Base-by-base conservation (phyloP, 768 basidiomycete genomes). In the Kwoniella sp. region DNA sequence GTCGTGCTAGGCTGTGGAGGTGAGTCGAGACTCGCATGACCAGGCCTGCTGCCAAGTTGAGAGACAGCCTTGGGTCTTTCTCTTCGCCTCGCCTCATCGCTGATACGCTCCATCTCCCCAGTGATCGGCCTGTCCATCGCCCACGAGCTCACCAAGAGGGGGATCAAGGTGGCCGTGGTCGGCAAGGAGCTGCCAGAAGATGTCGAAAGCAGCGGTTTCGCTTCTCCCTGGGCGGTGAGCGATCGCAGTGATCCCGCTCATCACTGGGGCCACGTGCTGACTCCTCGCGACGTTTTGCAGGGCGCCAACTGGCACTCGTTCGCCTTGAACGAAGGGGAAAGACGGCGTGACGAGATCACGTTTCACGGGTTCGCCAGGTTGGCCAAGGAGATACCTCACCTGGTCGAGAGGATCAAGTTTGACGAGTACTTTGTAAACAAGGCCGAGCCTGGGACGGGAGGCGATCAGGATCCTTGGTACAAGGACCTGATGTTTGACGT, bases 101-200 rank as follows among this genome's bases (percentile, higher is more conserved):
- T n/a, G n/a, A n/a, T n/a, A n/a, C n/a, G n/a, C n/a, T n/a, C n/a
- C n/a, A n/a, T n/a, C 10, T 20, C 19, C 14, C 14, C 46, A 76
- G 75, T 76, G 0, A 46, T 75, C 37, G 75, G 75, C 15, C 57
- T 76, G 6, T 62, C 70, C 7, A 59, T 60, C 14, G 75, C 74
- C 15, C 46, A 64, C 10, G 62, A 64, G 33, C 61, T 75, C 26
- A 51, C 46, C 0, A 46, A 57, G 12, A 48, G 59, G 26, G 74
- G 74, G 10, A 51, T 63, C 14, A 46, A 48, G 9, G 64, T 73
- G 1, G 61, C 59, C 6, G 52, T 76, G 38, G 52, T 74, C 12
- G 75, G 71, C 0, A 62, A 68, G 37, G 75, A 76, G 44, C 49
- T 75, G 31, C 74, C 75, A 3, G 66, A 73, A 29, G 74, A 76